These are phyloP conservation scores for Aureobasidium zeae DNA, from an alignment of 2,329 filamentous ascomycete genomes.

Conservation along the genomic window DNA sequence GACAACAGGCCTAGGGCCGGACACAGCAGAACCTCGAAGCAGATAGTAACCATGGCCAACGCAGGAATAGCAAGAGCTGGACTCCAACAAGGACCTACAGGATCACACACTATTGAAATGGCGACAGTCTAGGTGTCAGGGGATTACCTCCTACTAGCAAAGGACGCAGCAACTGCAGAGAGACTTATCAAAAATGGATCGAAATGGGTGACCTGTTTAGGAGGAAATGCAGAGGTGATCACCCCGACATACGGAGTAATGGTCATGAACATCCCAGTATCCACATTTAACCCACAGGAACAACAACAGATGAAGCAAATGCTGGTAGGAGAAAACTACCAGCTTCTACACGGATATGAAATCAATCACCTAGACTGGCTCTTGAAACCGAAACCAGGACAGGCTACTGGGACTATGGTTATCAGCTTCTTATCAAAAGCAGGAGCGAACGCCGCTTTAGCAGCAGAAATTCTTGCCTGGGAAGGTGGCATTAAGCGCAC, in stretches of 20 bases:
- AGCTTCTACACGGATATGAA: too few relatives aligned
- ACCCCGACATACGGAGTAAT: not conserved
- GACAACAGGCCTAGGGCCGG: not conserved
- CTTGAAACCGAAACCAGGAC: too few relatives aligned
- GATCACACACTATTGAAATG: too few relatives aligned
- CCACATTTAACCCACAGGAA: not conserved
- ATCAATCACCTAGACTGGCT: too few relatives aligned
- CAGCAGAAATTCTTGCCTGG: not conserved
- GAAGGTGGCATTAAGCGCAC: not conserved
- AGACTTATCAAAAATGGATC: not conserved
- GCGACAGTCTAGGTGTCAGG: too few relatives aligned
- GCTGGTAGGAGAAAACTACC: too few relatives aligned
- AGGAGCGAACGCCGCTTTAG: not conserved
- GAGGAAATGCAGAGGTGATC: not conserved
- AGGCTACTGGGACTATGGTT: not conserved
- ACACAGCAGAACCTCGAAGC: not conserved
- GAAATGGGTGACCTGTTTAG: not conserved
- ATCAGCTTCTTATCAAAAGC: not conserved
- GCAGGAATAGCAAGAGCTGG: too few relatives aligned
- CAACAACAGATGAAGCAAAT: not conserved
- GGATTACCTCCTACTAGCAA: too few relatives aligned
- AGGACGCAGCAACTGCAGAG: not conserved
- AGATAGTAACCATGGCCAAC: not conserved
- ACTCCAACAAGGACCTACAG: too few relatives aligned
- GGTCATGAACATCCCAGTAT: not conserved